phyloP scores from a whole-genome alignment of 2,329 filamentous ascomycete species.

The Diaporthe aspalathi region DNA sequence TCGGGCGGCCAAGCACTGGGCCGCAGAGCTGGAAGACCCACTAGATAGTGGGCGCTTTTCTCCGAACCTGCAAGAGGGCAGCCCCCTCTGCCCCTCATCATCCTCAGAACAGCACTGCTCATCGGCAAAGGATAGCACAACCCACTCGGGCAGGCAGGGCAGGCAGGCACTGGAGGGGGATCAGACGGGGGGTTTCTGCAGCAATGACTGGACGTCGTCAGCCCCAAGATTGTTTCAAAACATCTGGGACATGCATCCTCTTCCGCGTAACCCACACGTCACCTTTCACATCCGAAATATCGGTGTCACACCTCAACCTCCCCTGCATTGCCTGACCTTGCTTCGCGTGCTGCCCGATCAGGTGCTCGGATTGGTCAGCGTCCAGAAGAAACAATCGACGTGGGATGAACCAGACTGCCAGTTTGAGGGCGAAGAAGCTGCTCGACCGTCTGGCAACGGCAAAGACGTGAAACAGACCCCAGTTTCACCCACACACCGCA shows the following conservation, averaged over 20 bases:
- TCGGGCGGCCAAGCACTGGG: constrained; percentile 10
- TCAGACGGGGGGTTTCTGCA: background rate
- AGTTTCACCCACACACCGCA: constrained; percentile 4
- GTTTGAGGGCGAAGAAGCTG: background rate
- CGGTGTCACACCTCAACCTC: background rate
- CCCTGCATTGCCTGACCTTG: constrained; percentile 6
- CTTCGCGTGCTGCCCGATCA: background rate
- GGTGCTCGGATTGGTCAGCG: constrained; percentile 15
- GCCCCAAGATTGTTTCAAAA: constrained; percentile 17
- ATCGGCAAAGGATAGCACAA: constrained; percentile 2
- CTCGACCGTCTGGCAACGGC: constrained; percentile 3
- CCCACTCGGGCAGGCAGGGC: no score
- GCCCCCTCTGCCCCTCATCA: background rate
- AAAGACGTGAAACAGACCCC: constrained; percentile 36
- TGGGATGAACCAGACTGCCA: constrained; percentile 8
- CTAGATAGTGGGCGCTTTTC: background rate
- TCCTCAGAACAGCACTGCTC: background rate
- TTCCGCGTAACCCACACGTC: constrained; percentile 19
- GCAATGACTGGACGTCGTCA: constrained; percentile 25
- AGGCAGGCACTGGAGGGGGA: background rate
- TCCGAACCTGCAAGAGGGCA: background rate
- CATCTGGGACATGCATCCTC: constrained; percentile 12
- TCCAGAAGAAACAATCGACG: constrained; percentile 6
- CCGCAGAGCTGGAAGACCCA: constrained; percentile 2
- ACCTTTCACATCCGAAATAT: constrained; percentile 14